Conservation (phyloP, 441 rosid species). For the Dalechampia spathulata region DNA sequence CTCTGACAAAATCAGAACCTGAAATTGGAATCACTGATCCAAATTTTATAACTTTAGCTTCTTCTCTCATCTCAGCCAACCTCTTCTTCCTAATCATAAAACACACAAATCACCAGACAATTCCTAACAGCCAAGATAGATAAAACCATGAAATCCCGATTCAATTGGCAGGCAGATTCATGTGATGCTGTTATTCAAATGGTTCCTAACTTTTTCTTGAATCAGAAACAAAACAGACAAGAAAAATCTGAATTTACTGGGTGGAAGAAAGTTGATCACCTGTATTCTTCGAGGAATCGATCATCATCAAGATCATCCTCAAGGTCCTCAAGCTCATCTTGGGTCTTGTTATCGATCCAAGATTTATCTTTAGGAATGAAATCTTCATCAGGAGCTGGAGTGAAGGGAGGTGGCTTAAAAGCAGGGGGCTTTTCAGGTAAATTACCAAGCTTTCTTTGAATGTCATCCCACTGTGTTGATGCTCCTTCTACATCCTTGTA, state of each 20-base stretch:
- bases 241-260: too few species aligned
- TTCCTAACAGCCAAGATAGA: background rate
- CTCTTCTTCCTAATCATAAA: slow-evolving; percentile 69
- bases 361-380: slow-evolving; percentile 72
- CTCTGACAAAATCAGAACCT: slow-evolving; percentile 81
- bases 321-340: slow-evolving; percentile 79
- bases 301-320: slow-evolving; percentile 92
- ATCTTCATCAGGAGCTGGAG: slow-evolving; percentile 57
- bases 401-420: slow-evolving; percentile 79
- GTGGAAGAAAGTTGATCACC: slow-evolving; percentile 31
- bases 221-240: too few species aligned
- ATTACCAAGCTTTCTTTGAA: slow-evolving; percentile 92
- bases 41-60: slow-evolving; percentile 49
- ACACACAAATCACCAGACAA: background rate
- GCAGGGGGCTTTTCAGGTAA: slow-evolving; percentile 79
- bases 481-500: slow-evolving; percentile 96
- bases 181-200: background rate
- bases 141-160: background rate
- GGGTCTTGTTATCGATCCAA: slow-evolving; percentile 68
- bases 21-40: slow-evolving; percentile 87
- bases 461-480: slow-evolving; percentile 98
- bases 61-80: slow-evolving; percentile 73
- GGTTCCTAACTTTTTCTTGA: background rate
- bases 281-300: slow-evolving; percentile 91
- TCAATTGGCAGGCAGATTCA: background rate